Base-by-base conservation (phyloP, 2,329 filamentous ascomycete species). In the Pestalotiopsis sp. region DNA sequence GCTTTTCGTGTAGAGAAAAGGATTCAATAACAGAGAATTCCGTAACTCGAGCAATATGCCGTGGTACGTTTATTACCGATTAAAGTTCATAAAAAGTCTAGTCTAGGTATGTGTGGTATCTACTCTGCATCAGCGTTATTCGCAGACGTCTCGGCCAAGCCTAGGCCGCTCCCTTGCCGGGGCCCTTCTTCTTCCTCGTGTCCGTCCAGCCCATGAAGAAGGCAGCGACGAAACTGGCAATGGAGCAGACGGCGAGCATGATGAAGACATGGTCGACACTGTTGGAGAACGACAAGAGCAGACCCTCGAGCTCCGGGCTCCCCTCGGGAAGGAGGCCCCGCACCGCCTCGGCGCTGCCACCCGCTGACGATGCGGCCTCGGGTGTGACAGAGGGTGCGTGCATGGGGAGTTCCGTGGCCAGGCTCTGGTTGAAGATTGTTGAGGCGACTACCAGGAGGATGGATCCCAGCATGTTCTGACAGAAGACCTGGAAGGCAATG, bases 181-280 rank as follows among this genome's bases (percentile, higher is more conserved):
- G 45, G 3, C 45, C 45, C 45, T 52, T 52, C 65, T 67, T 58
- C 62, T 66, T 62, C 66, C 65, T 36, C 63, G 67, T 70, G 66
- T 72, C 74, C 12, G 76, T 67, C 76, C 74, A 77, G 4, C 74
- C 66, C 72, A 76, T 77, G 2, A 74, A 73, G 45, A 70, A 76
- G 4, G 75, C 76, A 4, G 76, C 72, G n/a, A 73, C n/a, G 57
- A 75, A 73, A 52, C 73, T 74, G 14, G 78, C 49, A 12, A 66
- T 56, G 4, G 74, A 72, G 31, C 70, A 56, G 13, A 69, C 74
- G 52, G 72, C 56, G 23, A 78, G 69, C 66, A 78, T 59, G 67
- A 78, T 78, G 49, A 74, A 77, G 5, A 75, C 71, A 9, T 49
- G 69, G 25, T 74, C 70, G 20, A 78, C 73, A 25, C 72, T 65